Evolutionary conservation across 73 alveolate species (phyloP).

Genomic region (Effrenium voratum): DNA sequence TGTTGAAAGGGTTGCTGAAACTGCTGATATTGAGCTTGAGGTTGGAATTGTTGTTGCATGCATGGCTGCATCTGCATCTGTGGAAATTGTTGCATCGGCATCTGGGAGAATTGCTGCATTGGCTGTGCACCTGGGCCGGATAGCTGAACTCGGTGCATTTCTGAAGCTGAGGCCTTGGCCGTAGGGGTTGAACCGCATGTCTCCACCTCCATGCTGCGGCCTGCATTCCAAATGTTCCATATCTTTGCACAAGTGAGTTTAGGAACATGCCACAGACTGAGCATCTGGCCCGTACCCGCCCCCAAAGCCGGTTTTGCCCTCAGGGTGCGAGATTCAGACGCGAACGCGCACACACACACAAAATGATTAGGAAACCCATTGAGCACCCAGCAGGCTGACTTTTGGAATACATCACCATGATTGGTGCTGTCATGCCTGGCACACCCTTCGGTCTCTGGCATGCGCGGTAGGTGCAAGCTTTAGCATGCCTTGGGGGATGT

Average conservation of each 20-base stretch:
- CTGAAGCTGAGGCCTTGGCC: background rate
- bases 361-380: too few species aligned
- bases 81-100: slow-evolving; percentile 17
- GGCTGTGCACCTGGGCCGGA: slow-evolving; percentile 6
- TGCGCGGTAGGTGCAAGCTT: too few species aligned
- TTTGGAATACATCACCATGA: slow-evolving; percentile 40
- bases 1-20: background rate
- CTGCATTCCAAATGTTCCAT: too few species aligned
- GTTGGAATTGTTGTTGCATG: background rate
- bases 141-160: slow-evolving; percentile 12
- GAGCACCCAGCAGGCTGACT: slow-evolving; percentile 32
- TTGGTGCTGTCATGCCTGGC: slow-evolving; percentile 32
- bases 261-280: too few species aligned
- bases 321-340: too few species aligned
- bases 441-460: too few species aligned
- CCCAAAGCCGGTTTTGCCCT: slow-evolving; percentile 57
- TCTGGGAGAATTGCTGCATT: slow-evolving; percentile 12
- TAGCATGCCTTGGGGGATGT: slow-evolving; percentile 32
- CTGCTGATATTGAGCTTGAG: background rate
- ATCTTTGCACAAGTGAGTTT: too few species aligned
- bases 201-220: slow-evolving; percentile 42
- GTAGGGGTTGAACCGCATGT: slow-evolving; percentile 32
- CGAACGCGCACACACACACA: too few species aligned
- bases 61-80: background rate
- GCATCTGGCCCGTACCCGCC: too few species aligned